Conservation (phyloP, 345 rosid species). For the Punica granatum region DNA sequence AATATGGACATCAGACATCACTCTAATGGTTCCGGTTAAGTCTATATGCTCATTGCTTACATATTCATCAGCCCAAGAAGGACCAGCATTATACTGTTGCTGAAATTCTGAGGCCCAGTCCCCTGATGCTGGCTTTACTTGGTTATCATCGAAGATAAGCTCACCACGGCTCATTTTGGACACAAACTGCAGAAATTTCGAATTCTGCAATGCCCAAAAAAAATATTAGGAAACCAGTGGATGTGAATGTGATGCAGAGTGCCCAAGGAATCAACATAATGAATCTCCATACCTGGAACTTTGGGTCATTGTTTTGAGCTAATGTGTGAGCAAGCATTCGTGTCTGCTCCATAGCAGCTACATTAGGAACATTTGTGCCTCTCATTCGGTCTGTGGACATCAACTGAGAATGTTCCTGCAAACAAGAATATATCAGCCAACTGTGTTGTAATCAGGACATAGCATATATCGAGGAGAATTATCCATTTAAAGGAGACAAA, state of each 20-base stretch:
- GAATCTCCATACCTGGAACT: constrained; percentile 66
- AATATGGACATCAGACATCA: neutral
- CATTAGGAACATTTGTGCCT: constrained; percentile 47
- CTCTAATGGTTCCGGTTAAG: neutral
- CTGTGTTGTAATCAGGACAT: neutral
- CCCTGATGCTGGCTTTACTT: constrained; percentile 68
- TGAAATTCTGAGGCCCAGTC: constrained; percentile 94
- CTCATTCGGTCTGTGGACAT: constrained; percentile 52
- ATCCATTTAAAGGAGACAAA: neutral
- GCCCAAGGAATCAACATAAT: neutral
- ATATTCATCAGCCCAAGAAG: constrained; percentile 94
- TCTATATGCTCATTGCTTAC: constrained; percentile 32
- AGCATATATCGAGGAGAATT: neutral
- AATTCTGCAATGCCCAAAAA: constrained; percentile 45
- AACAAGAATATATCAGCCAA: constrained; percentile 8
- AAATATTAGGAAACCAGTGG: neutral
- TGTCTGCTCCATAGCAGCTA: constrained; percentile 95
- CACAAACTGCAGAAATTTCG: constrained; percentile 94
- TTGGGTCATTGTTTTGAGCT: constrained; percentile 83
- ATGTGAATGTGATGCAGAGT: neutral
- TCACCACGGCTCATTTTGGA: constrained; percentile 99
- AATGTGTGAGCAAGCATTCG: constrained; percentile 92
- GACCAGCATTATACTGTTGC: constrained; percentile 52
- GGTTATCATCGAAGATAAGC: constrained; percentile 90
- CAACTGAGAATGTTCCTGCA: constrained; percentile 68